A percentile compares a stretch with the other conserved stretches of the same genome.
phyloP scores from a whole-genome alignment of 1,284 basidiomycete genomes.

The Golubevia pallescens region DNA sequence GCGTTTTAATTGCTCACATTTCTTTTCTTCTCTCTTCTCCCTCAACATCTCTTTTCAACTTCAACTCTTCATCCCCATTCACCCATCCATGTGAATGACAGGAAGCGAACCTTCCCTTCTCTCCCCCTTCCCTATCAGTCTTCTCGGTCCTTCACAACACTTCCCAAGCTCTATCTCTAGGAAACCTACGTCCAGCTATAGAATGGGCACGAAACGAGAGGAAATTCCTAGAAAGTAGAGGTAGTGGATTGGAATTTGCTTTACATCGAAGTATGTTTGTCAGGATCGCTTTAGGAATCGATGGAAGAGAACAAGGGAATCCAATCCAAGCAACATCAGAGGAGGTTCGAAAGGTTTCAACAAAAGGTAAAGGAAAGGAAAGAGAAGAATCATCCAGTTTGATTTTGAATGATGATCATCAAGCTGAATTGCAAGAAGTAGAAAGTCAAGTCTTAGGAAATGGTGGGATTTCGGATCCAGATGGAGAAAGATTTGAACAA shows the following conservation, averaged over 20 bases:
- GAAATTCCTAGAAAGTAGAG: constrained; percentile 20
- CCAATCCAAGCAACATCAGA: not conserved
- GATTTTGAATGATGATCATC: too few relatives aligned
- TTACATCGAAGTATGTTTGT: constrained; percentile 49
- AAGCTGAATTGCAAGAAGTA: too few relatives aligned
- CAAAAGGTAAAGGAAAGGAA: constrained; percentile 1
- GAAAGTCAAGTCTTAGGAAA: too few relatives aligned
- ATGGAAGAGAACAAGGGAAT: too few relatives aligned
- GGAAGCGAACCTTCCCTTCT: constrained; percentile 17
- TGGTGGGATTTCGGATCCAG: too few relatives aligned
- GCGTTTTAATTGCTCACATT: constrained; percentile 3
- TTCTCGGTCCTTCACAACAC: constrained; percentile 24
- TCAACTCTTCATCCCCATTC: not conserved
- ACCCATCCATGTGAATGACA: not conserved
- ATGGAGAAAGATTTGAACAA: too few relatives aligned
- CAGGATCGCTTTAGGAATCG: constrained; percentile 29
- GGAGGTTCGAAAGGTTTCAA: constrained; percentile 7
- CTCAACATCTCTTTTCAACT: not conserved
- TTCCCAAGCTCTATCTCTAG: constrained; percentile 17
- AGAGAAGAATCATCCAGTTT: constrained; percentile 8
- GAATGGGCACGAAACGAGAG: constrained; percentile 33
- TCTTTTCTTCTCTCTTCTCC: not conserved
- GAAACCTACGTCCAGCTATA: constrained; percentile 39
- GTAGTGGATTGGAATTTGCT: constrained; percentile 41
- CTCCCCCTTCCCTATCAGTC: constrained; percentile 6